Evolutionary conservation across 805 yeast genomes (phyloP), one percentile per base, ranked within the genome.

Genomic region (Lipomyces sp.): DNA sequence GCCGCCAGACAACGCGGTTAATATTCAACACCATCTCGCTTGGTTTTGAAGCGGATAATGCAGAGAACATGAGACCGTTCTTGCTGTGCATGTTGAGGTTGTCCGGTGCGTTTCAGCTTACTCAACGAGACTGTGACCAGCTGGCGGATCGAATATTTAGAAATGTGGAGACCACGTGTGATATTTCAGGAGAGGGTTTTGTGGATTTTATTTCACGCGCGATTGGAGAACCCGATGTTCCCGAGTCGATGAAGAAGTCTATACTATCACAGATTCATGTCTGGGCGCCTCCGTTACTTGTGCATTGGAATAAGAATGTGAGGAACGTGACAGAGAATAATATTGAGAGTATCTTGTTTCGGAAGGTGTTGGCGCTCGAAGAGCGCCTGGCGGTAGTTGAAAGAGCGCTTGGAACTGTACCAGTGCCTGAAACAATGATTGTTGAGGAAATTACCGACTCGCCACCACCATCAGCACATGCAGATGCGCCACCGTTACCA

Each of bases 201-300:
- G 48, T 63, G 50, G 62, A 53, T 33, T 66, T 62, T 39, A 15
- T 66, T 13, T 53, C 56, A 5, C 30, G 29, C 5, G 66, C 51
- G 5, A 54, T 42, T 11, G 34, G 18, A 33, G 6, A 42, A 30
- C 56, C 60, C 10, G 39, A 57, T 8, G 64, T 53, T 8, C 62
- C 64, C 0, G 63, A 57, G 29, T 5, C 37, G 30, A 37, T 66
- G 59, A 35, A 39, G 53, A 35, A 45, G 32, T 62, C 62, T 11
- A 35, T 63, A 4, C 33, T 53, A 8, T 3, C 18, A 39, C 55
- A 30, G 18, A 39, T 35, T 4, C 60, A 53, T 6, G 58, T 56
- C 10, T 66, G 69, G 69, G 66, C 64, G 18, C 66, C 69, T 4
- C 24, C 56, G 35, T 60, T 66, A 4, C 60, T 66, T 4, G 57